Evolutionary conservation across 768 basidiomycete species (phyloP).

Genomic region (Suillus occidentalis): DNA sequence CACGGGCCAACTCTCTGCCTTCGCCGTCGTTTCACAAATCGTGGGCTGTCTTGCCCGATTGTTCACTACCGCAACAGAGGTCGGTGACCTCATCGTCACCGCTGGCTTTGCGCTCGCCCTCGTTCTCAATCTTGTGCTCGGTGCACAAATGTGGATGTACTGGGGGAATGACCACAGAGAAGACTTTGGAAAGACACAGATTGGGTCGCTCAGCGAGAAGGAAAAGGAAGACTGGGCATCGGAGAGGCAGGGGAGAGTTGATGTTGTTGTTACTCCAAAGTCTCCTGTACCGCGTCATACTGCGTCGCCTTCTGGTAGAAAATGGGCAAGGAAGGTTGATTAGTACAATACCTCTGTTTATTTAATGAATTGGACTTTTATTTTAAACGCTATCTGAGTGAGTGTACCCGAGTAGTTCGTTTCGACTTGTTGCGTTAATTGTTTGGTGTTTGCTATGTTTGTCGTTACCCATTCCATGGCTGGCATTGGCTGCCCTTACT

Average conservation of each 20-base stretch:
- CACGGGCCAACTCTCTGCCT: conserved; percentile 92
- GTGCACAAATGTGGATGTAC: conserved; percentile 81
- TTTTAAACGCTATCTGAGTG: not conserved
- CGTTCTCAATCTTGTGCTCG: conserved; percentile 79
- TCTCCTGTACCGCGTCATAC: conserved; percentile 43
- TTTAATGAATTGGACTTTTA: not conserved
- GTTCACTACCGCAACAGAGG: conserved; percentile 91
- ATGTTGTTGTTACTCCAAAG: conserved; percentile 44
- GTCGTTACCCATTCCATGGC: no score
- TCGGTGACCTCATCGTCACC: conserved; percentile 76
- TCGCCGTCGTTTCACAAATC: conserved; percentile 88
- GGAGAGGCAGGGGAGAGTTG: conserved; percentile 33
- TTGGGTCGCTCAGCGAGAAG: conserved; percentile 28
- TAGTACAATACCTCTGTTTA: conserved; percentile 33
- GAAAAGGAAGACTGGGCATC: conserved; percentile 26
- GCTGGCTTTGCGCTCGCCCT: conserved; percentile 87
- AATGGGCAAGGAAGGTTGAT: conserved; percentile 77
- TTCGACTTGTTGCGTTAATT: not conserved
- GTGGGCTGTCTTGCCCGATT: conserved; percentile 87
- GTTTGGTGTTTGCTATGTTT: not conserved
- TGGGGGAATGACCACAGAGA: conserved; percentile 59
- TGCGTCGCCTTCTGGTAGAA: conserved; percentile 54
- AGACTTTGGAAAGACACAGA: conserved; percentile 18
- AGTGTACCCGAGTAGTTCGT: not conserved
- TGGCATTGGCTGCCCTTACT: no score